These are phyloP conservation scores for Solanum lignicaule DNA, from an alignment of 257 asterid genomes.

Conservation along the genomic window DNA sequence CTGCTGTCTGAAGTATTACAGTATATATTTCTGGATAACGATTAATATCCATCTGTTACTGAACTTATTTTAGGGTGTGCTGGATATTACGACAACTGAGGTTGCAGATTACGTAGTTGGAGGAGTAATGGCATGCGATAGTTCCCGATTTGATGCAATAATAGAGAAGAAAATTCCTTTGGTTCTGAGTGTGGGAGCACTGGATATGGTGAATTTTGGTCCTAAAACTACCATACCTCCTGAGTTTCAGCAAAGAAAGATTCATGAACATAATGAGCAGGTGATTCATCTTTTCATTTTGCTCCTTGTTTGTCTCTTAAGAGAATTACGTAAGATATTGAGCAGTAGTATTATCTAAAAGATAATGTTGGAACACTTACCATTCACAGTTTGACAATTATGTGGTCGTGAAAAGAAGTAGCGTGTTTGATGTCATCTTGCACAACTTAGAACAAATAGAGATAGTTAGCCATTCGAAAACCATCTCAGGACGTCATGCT, in stretches of 20 bases:
- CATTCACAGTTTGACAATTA: neutral
- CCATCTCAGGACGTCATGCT: neutral
- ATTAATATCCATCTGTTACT: neutral
- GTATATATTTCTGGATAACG: neutral
- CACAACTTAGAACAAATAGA: neutral
- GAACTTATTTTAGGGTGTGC: constrained; percentile 51
- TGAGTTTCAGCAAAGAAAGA: constrained; percentile 49
- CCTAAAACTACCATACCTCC: constrained; percentile 62
- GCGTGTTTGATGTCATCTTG: neutral
- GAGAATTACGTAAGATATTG: neutral
- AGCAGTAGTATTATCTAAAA: neutral
- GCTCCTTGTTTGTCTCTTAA: neutral
- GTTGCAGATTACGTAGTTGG: constrained; percentile 92
- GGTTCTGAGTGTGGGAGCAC: constrained; percentile 86
- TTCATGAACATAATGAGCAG: constrained; percentile 80
- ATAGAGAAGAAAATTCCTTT: constrained; percentile 80
- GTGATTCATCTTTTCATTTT: constrained; percentile 21
- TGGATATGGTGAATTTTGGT: constrained; percentile 98
- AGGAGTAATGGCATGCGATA: constrained; percentile 87
- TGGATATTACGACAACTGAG: constrained; percentile 94
- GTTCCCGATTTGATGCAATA: constrained; percentile 71
- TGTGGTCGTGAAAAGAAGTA: neutral
- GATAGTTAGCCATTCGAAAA: neutral
- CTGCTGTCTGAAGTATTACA: neutral
- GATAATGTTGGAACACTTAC: neutral